Evolutionary conservation across 1,139 yeast genomes (phyloP).

Genomic region (Nematodospora anomalae): DNA sequence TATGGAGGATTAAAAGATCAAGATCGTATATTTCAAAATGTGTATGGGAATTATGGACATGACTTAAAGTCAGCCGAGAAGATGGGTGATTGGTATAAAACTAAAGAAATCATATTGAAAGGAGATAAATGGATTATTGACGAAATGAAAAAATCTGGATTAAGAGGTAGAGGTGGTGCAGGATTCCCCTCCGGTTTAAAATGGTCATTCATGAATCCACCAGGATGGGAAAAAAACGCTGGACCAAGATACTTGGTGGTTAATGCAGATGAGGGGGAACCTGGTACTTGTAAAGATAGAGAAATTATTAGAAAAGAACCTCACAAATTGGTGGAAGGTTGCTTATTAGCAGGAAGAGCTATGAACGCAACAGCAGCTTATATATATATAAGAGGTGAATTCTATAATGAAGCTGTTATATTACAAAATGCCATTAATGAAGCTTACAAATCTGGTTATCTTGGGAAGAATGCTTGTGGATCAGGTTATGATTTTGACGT

Average conservation of each 20-base stretch:
- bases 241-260: slow-evolving; percentile 87
- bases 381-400: slow-evolving; percentile 86
- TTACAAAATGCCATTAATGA: slow-evolving; percentile 82
- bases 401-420: slow-evolving; percentile 71
- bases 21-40: slow-evolving; percentile 84
- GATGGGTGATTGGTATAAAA: slow-evolving; percentile 90
- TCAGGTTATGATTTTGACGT: slow-evolving; percentile 82
- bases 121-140: slow-evolving; percentile 89
- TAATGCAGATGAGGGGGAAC: slow-evolving; percentile 93
- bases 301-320: slow-evolving; percentile 89
- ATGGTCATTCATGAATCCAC: slow-evolving; percentile 94
- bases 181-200: slow-evolving; percentile 89
- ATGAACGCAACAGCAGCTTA: slow-evolving; percentile 94
- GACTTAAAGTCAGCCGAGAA: slow-evolving; percentile 71
- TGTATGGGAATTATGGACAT: slow-evolving; percentile 71
- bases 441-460: slow-evolving; percentile 75
- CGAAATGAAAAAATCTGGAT: slow-evolving; percentile 79
- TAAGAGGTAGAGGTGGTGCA: slow-evolving; percentile 92
- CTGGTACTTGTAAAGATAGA: slow-evolving; percentile 90
- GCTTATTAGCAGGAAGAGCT: slow-evolving; percentile 82
- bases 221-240: slow-evolving; percentile 85
- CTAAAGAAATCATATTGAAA: slow-evolving; percentile 76
- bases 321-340: slow-evolving; percentile 85
- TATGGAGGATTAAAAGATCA: slow-evolving; percentile 79
- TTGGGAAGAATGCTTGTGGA: slow-evolving; percentile 85